A percentile compares a stretch with the other conserved stretches of the same genome.
These are phyloP conservation scores for Physcia stellaris DNA, from an alignment of 495 filamentous ascomycete genomes.

Conservation along the genomic window DNA sequence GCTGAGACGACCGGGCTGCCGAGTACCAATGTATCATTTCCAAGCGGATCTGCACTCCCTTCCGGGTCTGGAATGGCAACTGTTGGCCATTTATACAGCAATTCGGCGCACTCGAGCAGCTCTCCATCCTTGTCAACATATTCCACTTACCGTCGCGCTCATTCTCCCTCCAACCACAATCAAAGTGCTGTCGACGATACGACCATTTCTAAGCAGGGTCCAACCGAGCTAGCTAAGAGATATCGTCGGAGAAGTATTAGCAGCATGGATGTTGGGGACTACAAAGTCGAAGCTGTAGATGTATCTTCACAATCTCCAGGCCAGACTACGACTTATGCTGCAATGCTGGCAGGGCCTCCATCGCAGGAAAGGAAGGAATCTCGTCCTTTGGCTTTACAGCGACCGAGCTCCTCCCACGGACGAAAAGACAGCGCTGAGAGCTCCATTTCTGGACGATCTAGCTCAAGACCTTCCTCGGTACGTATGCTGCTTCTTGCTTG, in stretches of 20 bases:
- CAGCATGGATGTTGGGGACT: conserved; percentile 55
- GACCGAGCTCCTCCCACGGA: conserved; percentile 41
- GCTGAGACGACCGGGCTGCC: conserved; percentile 24
- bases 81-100: conserved; percentile 25
- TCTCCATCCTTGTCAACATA: conserved; percentile 17
- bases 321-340: conserved; percentile 14
- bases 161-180: conserved; percentile 1
- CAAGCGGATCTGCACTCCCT: conserved; percentile 23
- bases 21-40: conserved; percentile 4
- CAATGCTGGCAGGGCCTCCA: conserved; percentile 14
- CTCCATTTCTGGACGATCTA: conserved; percentile 32
- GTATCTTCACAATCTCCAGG: conserved; percentile 5
- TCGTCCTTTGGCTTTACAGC: conserved; percentile 9
- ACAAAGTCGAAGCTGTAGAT: conserved; percentile 19
- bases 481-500: conserved; percentile 17
- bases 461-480: conserved; percentile 43
- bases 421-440: conserved; percentile 46
- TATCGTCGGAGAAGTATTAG: conserved; percentile 76
- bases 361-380: conserved; percentile 11
- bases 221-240: conserved; percentile 54
- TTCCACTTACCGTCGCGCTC: conserved; percentile 14
- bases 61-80: conserved; percentile 29
- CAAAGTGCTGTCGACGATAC: conserved; percentile 32
- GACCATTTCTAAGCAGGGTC: conserved; percentile 28
- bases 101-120: conserved; percentile 18